Evolutionary conservation across 192 early-diverging fungal genomes (phyloP).

Genomic region (Backusella psychrophila): DNA sequence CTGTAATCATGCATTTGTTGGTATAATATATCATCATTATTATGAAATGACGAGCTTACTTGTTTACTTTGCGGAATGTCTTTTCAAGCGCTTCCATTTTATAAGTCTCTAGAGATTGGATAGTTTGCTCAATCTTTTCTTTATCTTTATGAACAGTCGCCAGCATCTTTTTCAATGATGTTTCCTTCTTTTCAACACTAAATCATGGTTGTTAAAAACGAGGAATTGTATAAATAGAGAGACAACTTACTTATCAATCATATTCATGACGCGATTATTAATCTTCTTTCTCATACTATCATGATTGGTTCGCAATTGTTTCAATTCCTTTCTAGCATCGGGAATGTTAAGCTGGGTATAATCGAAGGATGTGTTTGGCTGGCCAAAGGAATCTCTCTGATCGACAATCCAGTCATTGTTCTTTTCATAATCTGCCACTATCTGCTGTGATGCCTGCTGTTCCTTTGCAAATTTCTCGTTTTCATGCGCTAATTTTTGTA

Average conservation of each 20-base stretch:
- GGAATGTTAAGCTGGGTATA: slow-evolving; percentile 73
- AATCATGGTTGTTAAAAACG: not conserved
- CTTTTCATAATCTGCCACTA: slow-evolving; percentile 48
- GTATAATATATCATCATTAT: not conserved
- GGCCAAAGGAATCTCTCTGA: slow-evolving; percentile 88
- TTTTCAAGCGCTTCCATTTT: slow-evolving; percentile 86
- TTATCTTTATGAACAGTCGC: slow-evolving; percentile 90
- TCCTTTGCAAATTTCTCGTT: slow-evolving; percentile 69
- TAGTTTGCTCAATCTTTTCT: slow-evolving; percentile 93
- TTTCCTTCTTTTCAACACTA: slow-evolving; percentile 90
- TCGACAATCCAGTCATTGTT: slow-evolving; percentile 85
- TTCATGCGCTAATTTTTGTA: slow-evolving; percentile 81
- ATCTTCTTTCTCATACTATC: slow-evolving; percentile 81
- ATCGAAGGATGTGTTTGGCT: slow-evolving; percentile 79
- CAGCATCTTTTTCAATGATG: slow-evolving; percentile 79
- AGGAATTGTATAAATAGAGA: not conserved
- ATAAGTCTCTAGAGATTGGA: slow-evolving; percentile 83
- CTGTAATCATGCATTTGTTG: slow-evolving; percentile 33
- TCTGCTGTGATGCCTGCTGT: slow-evolving; percentile 45
- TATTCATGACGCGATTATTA: slow-evolving; percentile 94
- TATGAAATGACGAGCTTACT: slow-evolving; percentile 38
- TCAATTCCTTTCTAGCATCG: slow-evolving; percentile 71
- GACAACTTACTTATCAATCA: slow-evolving; percentile 75
- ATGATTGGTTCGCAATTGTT: slow-evolving; percentile 75
- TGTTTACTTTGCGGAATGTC: slow-evolving; percentile 91